Percentiles rank a stretch among this genome's conserved stretches.
Conservation (phyloP, 257 asterid species). For the Thymus quinquecostatus region DNA sequence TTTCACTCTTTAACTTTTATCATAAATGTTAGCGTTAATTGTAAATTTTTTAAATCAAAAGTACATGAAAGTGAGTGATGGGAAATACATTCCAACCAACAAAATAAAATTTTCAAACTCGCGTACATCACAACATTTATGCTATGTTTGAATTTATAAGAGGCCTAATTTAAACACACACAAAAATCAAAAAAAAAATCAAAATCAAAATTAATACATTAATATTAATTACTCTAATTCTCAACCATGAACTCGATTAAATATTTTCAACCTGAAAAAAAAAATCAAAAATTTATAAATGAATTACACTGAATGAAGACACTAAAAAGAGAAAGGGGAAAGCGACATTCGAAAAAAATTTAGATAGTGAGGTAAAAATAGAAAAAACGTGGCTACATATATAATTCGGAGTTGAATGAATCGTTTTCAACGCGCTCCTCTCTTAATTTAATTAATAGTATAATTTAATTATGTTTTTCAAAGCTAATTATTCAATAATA, state of each 20-base stretch:
- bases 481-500: neutral
- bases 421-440: constrained; percentile 7
- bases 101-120: neutral
- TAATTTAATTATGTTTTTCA: neutral
- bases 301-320: neutral
- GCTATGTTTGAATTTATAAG: neutral
- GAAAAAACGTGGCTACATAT: neutral
- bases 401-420: neutral
- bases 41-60: neutral
- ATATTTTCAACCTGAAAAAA: too few species aligned
- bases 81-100: neutral
- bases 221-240: too few species aligned
- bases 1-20: too few species aligned
- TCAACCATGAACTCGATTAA: neutral
- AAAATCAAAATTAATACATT: too few species aligned
- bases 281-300: too few species aligned
- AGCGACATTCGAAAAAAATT: neutral
- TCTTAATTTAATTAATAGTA: neutral
- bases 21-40: neutral
- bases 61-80: neutral
- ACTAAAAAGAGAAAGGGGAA: neutral
- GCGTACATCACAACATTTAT: neutral
- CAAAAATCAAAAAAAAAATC: too few species aligned
- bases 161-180: too few species aligned
- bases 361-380: neutral